phyloP scores from a whole-genome alignment of 176 grass and related monocot genomes.

The Chloris gayana region DNA sequence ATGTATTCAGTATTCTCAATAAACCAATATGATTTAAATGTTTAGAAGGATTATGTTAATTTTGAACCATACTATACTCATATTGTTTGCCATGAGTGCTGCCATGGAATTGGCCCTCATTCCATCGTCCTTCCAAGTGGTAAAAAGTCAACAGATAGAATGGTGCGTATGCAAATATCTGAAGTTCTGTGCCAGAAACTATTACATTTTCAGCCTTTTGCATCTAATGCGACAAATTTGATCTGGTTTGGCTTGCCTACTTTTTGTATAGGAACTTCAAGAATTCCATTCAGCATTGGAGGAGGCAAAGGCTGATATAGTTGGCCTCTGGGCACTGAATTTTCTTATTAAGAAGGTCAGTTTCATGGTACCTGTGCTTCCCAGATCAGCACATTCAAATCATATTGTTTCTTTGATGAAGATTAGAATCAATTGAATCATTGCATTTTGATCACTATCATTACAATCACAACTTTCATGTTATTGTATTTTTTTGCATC shows the following conservation, averaged over 20 bases:
- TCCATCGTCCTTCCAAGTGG: conserved; percentile 85
- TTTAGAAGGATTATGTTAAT: conserved; percentile 80
- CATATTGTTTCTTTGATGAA: conserved; percentile 14
- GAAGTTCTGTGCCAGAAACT: neutral
- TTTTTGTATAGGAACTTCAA: conserved; percentile 80
- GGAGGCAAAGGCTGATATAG: conserved; percentile 99
- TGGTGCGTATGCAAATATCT: conserved; percentile 50
- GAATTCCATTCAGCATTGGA: conserved; percentile 86
- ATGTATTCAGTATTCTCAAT: too few species aligned
- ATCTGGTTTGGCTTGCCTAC: conserved; percentile 2
- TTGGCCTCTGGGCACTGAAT: conserved; percentile 95
- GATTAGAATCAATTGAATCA: neutral
- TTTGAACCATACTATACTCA: conserved; percentile 96
- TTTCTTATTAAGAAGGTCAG: conserved; percentile 87
- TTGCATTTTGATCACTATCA: neutral
- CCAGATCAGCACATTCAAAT: conserved; percentile 4
- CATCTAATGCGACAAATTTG: conserved; percentile 18
- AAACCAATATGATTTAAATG: too few species aligned
- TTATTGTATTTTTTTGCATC: conserved; percentile 12
- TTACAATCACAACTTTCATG: neutral
- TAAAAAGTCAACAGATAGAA: conserved; percentile 82
- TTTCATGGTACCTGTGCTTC: neutral
- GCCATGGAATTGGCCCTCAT: conserved; percentile 99
- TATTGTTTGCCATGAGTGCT: conserved; percentile 94
- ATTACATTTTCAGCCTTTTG: neutral